Evolutionary conservation across 177 flowering plant genomes (phyloP).

Genomic region (Vitis hybrid): DNA sequence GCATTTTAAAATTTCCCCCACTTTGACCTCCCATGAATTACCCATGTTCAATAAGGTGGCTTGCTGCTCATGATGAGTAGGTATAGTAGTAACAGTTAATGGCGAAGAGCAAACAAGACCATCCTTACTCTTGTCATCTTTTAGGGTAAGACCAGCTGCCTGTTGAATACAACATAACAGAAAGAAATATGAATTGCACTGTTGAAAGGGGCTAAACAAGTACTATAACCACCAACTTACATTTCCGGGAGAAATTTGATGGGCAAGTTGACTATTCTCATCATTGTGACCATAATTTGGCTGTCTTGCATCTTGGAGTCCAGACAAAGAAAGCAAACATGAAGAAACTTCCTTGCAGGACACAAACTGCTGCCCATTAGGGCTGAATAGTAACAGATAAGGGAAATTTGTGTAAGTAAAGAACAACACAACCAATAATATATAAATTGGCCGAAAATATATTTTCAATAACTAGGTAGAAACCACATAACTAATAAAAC

Average conservation of each 20-base stretch:
- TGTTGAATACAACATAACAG: constrained; percentile 18
- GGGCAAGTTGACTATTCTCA: constrained; percentile 12
- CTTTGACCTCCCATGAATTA: constrained; percentile 13
- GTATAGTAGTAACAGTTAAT: constrained; percentile 24
- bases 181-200: constrained; percentile 1
- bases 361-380: constrained; percentile 68
- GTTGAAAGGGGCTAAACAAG: constrained; percentile 9
- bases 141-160: constrained; percentile 28
- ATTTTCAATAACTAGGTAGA: too few species aligned
- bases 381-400: constrained; percentile 45
- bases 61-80: constrained; percentile 35
- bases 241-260: constrained; percentile 23
- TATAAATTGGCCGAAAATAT: too few species aligned
- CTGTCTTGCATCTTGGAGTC: constrained; percentile 30
- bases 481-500: background rate
- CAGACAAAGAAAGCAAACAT: constrained; percentile 52
- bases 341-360: constrained; percentile 79
- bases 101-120: constrained; percentile 18
- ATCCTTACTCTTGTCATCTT: constrained; percentile 24
- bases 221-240: constrained; percentile 35
- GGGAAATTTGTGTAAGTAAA: constrained; percentile 16
- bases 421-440: background rate
- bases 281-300: constrained; percentile 13
- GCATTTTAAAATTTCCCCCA: constrained; percentile 21
- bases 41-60: constrained; percentile 18